Conservation (phyloP, 768 basidiomycete genomes). For the Candolleomyces aberdarensis region DNA sequence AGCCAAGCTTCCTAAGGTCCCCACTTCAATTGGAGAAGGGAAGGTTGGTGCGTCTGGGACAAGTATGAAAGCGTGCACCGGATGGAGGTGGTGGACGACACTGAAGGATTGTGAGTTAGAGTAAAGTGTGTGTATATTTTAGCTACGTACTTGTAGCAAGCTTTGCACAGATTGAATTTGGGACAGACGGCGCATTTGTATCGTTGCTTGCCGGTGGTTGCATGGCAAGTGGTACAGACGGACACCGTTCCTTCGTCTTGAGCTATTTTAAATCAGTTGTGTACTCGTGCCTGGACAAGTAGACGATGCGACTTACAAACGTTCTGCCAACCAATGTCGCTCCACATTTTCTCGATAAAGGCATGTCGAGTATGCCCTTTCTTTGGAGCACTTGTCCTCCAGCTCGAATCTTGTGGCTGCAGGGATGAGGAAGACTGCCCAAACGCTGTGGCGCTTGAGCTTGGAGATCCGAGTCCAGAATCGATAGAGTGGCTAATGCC, state of each 20-base stretch:
- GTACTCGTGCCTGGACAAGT: neutral
- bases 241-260: slow-evolving; percentile 69
- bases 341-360: slow-evolving; percentile 87
- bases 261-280: slow-evolving; percentile 24
- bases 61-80: slow-evolving; percentile 79
- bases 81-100: slow-evolving; percentile 90
- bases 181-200: slow-evolving; percentile 85
- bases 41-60: slow-evolving; percentile 59
- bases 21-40: slow-evolving; percentile 39
- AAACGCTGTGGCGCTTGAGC: slow-evolving; percentile 24
- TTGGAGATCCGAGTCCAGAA: slow-evolving; percentile 44
- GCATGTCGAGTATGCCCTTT: slow-evolving; percentile 83
- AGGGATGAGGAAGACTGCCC: neutral
- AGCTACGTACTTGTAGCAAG: slow-evolving; percentile 66
- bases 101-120: slow-evolving; percentile 32
- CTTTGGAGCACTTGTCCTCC: slow-evolving; percentile 66
- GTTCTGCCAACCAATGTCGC: slow-evolving; percentile 78
- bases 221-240: slow-evolving; percentile 80
- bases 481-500: slow-evolving; percentile 79
- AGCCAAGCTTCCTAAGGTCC: slow-evolving; percentile 18
- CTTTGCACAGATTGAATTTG: slow-evolving; percentile 77
- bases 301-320: slow-evolving; percentile 57
- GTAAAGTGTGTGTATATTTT: neutral
- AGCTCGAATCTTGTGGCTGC: slow-evolving; percentile 37
- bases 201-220: slow-evolving; percentile 54